A percentile compares a stretch with the other conserved stretches of the same genome.
Evolutionary conservation across 2,329 filamentous ascomycete species (phyloP).

Genomic region (Aspergillus sp.): DNA sequence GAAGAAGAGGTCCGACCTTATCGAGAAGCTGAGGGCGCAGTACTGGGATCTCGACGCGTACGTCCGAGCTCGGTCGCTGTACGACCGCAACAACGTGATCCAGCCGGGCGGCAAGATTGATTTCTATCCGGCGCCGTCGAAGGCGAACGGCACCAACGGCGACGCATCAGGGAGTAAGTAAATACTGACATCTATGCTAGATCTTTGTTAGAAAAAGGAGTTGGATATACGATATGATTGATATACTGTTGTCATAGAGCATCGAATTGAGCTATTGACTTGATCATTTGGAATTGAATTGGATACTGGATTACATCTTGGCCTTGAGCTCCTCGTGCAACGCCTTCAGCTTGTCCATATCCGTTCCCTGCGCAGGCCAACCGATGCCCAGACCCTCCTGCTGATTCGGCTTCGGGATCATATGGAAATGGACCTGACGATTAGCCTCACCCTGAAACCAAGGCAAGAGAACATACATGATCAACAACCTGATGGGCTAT

Average conservation of each 20-base stretch:
- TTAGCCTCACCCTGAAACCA: background rate
- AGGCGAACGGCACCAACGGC: constrained; percentile 9
- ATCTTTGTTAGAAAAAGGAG: too few species aligned
- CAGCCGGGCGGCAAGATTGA: constrained; percentile 56
- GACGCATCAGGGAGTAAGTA: constrained; percentile 3
- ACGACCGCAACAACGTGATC: constrained; percentile 72
- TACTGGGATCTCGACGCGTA: constrained; percentile 92
- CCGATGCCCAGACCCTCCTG: constrained; percentile 66
- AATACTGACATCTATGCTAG: too few species aligned
- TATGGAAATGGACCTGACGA: constrained; percentile 76
- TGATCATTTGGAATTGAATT: too few species aligned
- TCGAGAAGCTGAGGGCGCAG: constrained; percentile 55
- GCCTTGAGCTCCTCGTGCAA: constrained; percentile 75
- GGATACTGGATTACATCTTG: constrained; percentile 87
- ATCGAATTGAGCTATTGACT: too few species aligned
- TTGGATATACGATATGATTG: too few species aligned
- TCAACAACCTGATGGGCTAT: constrained; percentile 88
- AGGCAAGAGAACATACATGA: constrained; percentile 54
- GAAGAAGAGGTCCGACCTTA: constrained; percentile 52
- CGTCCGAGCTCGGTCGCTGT: constrained; percentile 69
- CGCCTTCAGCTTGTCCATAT: constrained; percentile 76
- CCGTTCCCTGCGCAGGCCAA: constrained; percentile 67
- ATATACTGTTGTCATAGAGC: too few species aligned
- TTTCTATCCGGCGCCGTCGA: constrained; percentile 52
- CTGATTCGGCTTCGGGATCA: constrained; percentile 92